Evolutionary conservation across 768 basidiomycete species (phyloP).

Genomic region (Punctularia strigosozonata): DNA sequence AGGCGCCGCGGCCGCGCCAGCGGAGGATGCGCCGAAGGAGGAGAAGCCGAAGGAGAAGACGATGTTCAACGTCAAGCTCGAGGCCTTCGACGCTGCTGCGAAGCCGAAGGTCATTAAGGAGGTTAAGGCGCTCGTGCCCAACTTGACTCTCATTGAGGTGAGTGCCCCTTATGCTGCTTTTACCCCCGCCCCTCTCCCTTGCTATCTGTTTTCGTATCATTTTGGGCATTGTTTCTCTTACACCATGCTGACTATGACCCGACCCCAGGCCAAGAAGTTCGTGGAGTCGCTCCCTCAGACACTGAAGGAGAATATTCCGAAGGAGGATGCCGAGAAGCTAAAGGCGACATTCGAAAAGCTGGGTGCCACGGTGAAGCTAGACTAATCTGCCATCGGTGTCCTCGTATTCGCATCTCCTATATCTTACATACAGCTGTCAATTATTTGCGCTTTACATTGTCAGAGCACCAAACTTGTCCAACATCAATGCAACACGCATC

Average conservation of each 20-base stretch:
- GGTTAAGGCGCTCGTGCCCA: slow-evolving; percentile 91
- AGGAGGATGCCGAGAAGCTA: slow-evolving; percentile 97
- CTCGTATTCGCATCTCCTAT: neutral
- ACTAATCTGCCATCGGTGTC: slow-evolving; percentile 34
- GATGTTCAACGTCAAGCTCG: slow-evolving; percentile 88
- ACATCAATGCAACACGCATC: no score
- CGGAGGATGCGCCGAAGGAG: slow-evolving; percentile 65
- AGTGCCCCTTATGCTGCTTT: slow-evolving; percentile 19
- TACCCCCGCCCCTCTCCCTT: neutral
- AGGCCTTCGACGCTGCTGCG: slow-evolving; percentile 82
- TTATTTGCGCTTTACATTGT: no score
- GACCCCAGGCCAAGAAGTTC: slow-evolving; percentile 92
- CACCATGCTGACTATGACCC: no score
- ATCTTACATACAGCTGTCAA: slow-evolving; percentile 1
- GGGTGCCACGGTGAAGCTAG: slow-evolving; percentile 80
- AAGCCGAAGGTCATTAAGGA: slow-evolving; percentile 98
- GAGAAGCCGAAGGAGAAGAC: slow-evolving; percentile 99
- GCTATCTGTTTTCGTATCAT: neutral
- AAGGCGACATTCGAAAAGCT: slow-evolving; percentile 82
- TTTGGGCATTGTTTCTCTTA: slow-evolving; percentile 1
- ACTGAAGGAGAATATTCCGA: slow-evolving; percentile 88
- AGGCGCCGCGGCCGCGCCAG: slow-evolving; percentile 37
- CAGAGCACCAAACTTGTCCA: no score
- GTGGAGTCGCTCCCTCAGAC: slow-evolving; percentile 91
- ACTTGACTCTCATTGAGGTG: slow-evolving; percentile 94